Percentiles rank a stretch among this genome's conserved stretches.
Evolutionary conservation across 2,329 filamentous ascomycete species (phyloP).

Genomic region (Diplodia sapinea): DNA sequence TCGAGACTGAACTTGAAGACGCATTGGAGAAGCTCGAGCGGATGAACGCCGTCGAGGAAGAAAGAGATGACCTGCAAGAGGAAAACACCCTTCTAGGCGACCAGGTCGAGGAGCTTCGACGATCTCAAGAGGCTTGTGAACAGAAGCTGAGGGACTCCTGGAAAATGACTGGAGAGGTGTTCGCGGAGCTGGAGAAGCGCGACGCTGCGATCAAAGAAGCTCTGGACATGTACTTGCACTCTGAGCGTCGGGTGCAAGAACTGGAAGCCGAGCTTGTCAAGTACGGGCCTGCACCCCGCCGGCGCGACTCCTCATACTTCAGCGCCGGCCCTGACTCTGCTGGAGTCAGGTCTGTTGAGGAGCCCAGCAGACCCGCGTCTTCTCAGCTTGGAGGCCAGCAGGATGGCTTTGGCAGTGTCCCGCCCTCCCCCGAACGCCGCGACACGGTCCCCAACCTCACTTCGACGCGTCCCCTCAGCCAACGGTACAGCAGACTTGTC

Average conservation of each 20-base stretch:
- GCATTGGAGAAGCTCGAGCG: conserved; percentile 29
- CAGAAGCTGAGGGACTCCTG: conserved; percentile 25
- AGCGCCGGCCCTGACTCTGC: conserved; percentile 17
- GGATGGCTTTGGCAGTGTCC: not conserved
- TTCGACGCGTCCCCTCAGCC: conserved; percentile 1
- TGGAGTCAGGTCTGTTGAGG: not conserved
- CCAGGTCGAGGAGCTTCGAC: conserved; percentile 18
- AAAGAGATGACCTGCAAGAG: conserved; percentile 23
- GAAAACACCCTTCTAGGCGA: conserved; percentile 24
- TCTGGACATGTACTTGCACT: conserved; percentile 26
- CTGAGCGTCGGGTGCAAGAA: conserved; percentile 10
- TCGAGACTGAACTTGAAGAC: conserved; percentile 20
- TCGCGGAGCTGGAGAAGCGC: conserved; percentile 29
- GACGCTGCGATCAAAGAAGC: conserved; percentile 30
- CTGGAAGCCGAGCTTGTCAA: conserved; percentile 22
- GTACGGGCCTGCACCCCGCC: not conserved
- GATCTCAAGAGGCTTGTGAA: conserved; percentile 1
- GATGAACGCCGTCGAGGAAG: conserved; percentile 10
- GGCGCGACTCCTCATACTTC: conserved; percentile 23
- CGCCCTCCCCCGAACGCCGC: not conserved
- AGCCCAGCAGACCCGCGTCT: not conserved
- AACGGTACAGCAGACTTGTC: conserved; percentile 21
- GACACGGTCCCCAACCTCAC: not conserved
- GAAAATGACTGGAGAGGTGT: conserved; percentile 25
- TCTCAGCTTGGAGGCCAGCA: not conserved